A percentile compares a stretch with the other conserved stretches of the same genome.
Evolutionary conservation across 495 filamentous ascomycete genomes (phyloP).

Genomic region (Penicillium waksmanii): DNA sequence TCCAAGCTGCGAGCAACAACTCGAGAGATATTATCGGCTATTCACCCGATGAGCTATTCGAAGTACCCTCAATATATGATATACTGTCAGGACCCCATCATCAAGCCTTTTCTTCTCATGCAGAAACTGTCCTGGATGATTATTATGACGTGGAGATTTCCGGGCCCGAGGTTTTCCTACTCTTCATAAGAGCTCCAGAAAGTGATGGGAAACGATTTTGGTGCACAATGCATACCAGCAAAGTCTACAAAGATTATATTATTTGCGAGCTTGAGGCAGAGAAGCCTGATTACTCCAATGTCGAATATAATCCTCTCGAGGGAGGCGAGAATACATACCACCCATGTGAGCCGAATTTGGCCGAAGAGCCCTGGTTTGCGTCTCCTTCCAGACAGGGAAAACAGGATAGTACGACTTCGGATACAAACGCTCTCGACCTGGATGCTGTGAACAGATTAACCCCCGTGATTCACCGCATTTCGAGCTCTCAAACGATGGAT

Average conservation of each 20-base stretch:
- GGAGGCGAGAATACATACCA: background rate
- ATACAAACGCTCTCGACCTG: constrained; percentile 51
- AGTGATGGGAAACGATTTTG: constrained; percentile 65
- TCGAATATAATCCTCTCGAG: background rate
- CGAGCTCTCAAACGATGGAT: constrained; percentile 68
- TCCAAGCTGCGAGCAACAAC: constrained; percentile 83
- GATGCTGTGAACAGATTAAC: constrained; percentile 86
- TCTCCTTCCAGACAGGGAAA: constrained; percentile 19
- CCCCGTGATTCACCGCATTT: constrained; percentile 79
- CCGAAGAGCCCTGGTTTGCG: background rate
- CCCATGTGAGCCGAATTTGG: background rate
- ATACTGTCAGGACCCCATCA: constrained; percentile 76
- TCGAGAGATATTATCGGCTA: constrained; percentile 74
- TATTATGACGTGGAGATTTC: constrained; percentile 61
- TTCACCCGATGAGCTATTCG: constrained; percentile 74
- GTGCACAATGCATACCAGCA: constrained; percentile 82
- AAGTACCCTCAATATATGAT: constrained; percentile 68
- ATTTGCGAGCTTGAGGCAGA: constrained; percentile 89
- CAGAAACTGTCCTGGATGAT: constrained; percentile 74
- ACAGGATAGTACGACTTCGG: background rate
- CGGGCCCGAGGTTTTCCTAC: constrained; percentile 81
- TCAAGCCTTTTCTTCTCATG: constrained; percentile 73
- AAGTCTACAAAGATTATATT: constrained; percentile 59
- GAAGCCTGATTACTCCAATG: constrained; percentile 34
- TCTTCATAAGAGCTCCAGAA: constrained; percentile 60